Percentiles rank a stretch among this genome's conserved stretches.
Evolutionary conservation across 768 basidiomycete genomes (phyloP).

Genomic region (Leucocoprinus birnbaumii): DNA sequence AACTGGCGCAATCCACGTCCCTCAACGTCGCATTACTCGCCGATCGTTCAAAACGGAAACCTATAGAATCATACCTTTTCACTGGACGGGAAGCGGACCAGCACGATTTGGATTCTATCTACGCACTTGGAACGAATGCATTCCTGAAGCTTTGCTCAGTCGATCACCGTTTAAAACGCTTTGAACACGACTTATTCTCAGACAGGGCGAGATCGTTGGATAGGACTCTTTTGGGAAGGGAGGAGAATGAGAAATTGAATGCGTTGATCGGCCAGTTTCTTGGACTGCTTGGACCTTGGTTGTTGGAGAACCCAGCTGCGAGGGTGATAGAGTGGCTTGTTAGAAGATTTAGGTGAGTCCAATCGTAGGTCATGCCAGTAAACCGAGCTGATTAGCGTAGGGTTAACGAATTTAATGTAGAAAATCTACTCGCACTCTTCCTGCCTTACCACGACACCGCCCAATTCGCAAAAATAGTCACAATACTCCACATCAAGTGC

Average conservation of each 20-base stretch:
- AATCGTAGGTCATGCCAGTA: not conserved
- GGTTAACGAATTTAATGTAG: constrained; percentile 91
- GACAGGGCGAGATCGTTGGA: constrained; percentile 74
- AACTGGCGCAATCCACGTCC: constrained; percentile 77
- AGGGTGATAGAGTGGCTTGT: constrained; percentile 95
- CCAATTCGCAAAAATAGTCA: constrained; percentile 91
- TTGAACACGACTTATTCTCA: constrained; percentile 76
- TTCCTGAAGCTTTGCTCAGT: constrained; percentile 69
- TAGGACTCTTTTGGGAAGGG: constrained; percentile 67
- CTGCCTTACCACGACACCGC: constrained; percentile 94
- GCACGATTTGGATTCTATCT: constrained; percentile 86
- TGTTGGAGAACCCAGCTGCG: constrained; percentile 77
- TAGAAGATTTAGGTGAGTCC: constrained; percentile 77
- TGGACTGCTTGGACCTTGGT: constrained; percentile 70
- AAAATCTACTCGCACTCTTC: constrained; percentile 74
- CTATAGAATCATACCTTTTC: constrained; percentile 84
- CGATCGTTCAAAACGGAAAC: constrained; percentile 60
- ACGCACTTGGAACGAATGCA: constrained; percentile 77
- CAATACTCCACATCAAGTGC: constrained; percentile 80
- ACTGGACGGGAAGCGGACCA: constrained; percentile 75
- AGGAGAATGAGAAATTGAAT: constrained; percentile 66
- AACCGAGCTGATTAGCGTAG: constrained; percentile 35
- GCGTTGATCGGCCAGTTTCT: constrained; percentile 58
- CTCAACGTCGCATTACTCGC: constrained; percentile 73
- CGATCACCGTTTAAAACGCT: constrained; percentile 52